Evolutionary conservation across 2,329 filamentous ascomycete genomes (phyloP).

Genomic region (Cladosporium phlei): DNA sequence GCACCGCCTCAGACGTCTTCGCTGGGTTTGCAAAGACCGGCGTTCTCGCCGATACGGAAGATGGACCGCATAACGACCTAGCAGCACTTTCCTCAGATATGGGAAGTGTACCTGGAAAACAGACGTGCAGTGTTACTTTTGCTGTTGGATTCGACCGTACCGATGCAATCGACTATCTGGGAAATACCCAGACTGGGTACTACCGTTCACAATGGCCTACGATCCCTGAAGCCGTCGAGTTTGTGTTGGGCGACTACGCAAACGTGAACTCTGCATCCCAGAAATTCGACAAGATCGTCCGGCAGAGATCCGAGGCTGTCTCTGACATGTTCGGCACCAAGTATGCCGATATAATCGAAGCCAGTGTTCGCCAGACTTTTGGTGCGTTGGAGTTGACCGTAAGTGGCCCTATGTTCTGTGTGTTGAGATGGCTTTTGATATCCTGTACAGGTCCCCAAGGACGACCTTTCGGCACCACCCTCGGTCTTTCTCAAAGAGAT

Average conservation of each 20-base stretch:
- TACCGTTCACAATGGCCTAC: constrained; percentile 23
- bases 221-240: constrained; percentile 19
- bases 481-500: constrained; percentile 54
- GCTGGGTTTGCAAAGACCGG: neutral
- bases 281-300: constrained; percentile 20
- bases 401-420: too few relatives aligned
- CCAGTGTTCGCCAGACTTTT: constrained; percentile 26
- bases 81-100: constrained; percentile 21
- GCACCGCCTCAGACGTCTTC: constrained; percentile 12
- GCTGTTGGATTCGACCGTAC: constrained; percentile 22
- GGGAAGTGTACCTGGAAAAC: constrained; percentile 7
- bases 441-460: constrained; percentile 17
- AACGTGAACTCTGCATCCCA: constrained; percentile 16
- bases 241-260: constrained; percentile 21
- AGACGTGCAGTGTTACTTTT: constrained; percentile 18
- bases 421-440: neutral
- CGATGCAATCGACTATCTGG: constrained; percentile 23
- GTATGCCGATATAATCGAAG: constrained; percentile 28
- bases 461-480: constrained; percentile 18
- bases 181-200: constrained; percentile 22
- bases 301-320: constrained; percentile 21
- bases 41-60: neutral
- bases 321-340: constrained; percentile 21
- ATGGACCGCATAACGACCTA: constrained; percentile 9
- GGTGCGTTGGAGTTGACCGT: constrained; percentile 26